Conservation (phyloP, 371 early-diverging fungal genomes). For the Mortierella sp. region DNA sequence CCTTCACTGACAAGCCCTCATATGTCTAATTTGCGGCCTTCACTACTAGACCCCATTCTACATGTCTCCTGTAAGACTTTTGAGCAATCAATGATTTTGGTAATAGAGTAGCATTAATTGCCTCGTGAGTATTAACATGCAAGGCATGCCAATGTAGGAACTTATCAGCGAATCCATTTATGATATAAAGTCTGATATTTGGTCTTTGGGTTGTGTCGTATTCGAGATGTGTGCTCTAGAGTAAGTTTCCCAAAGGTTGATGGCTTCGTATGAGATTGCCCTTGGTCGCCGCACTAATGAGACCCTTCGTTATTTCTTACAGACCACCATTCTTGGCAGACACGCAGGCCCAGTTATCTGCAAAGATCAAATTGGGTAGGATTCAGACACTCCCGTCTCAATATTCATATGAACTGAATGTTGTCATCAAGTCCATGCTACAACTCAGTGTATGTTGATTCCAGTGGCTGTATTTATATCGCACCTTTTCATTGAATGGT, state of each 20-base stretch:
- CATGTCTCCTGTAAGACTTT: constrained; percentile 75
- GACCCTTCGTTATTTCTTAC: not conserved
- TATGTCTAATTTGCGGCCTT: not conserved
- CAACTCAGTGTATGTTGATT: constrained; percentile 58
- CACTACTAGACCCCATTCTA: constrained; percentile 74
- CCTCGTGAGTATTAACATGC: not conserved
- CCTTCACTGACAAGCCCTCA: not conserved
- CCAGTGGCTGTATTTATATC: too few species aligned
- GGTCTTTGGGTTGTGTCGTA: constrained; percentile 78
- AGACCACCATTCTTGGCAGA: constrained; percentile 79
- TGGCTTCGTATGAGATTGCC: not conserved
- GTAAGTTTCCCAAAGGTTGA: constrained; percentile 51
- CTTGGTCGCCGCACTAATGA: not conserved
- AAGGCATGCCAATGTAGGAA: constrained; percentile 58
- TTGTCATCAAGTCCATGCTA: constrained; percentile 65
- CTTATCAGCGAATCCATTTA: constrained; percentile 71
- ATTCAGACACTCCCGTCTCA: constrained; percentile 62
- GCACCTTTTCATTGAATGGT: too few species aligned
- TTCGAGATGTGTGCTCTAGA: constrained; percentile 78
- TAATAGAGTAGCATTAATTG: too few species aligned
- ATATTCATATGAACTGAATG: constrained; percentile 65
- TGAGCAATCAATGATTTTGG: not conserved
- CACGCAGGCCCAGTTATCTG: constrained; percentile 62
- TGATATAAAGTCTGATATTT: constrained; percentile 77
- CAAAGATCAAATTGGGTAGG: constrained; percentile 66